A percentile compares a stretch with the other conserved stretches of the same genome.
phyloP scores from a whole-genome alignment of 1,284 basidiomycete genomes.

The Golubevia pallescens region DNA sequence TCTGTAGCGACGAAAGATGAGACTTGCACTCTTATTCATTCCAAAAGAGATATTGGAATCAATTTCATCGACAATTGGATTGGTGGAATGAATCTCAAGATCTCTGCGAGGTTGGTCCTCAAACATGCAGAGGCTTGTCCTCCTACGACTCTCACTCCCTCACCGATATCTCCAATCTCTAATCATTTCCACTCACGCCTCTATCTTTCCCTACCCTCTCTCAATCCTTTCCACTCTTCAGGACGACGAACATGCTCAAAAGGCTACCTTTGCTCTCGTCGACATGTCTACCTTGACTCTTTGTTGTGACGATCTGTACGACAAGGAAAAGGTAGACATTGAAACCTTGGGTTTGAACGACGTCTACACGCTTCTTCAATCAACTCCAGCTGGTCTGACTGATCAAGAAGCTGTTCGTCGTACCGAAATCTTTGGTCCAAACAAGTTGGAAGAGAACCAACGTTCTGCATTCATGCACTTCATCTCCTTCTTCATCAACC shows the following conservation, averaged over 20 bases:
- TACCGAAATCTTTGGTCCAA: neutral
- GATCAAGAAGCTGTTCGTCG: neutral
- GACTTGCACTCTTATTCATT: too few relatives aligned
- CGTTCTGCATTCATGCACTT: neutral
- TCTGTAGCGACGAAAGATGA: too few relatives aligned
- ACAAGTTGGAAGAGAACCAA: neutral
- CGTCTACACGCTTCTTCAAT: neutral
- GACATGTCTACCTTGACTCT: neutral
- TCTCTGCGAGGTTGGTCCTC: too few relatives aligned
- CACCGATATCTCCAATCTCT: neutral
- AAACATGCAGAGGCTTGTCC: too few relatives aligned
- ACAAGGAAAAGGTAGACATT: neutral
- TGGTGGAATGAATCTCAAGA: too few relatives aligned
- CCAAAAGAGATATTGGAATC: too few relatives aligned
- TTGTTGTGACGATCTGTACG: neutral
- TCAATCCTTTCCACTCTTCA: neutral
- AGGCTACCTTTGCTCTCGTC: neutral
- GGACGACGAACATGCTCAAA: slow-evolving; percentile 30
- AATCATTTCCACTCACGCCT: neutral
- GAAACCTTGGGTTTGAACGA: neutral
- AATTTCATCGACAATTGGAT: too few relatives aligned
- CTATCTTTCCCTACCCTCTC: neutral
- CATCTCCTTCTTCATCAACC: neutral
- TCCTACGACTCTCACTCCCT: neutral
- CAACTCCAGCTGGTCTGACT: neutral